A percentile compares a stretch with the other conserved stretches of the same genome.
Evolutionary conservation across 2,329 filamentous ascomycete genomes (phyloP).

Genomic region (Penicillium nordicum): DNA sequence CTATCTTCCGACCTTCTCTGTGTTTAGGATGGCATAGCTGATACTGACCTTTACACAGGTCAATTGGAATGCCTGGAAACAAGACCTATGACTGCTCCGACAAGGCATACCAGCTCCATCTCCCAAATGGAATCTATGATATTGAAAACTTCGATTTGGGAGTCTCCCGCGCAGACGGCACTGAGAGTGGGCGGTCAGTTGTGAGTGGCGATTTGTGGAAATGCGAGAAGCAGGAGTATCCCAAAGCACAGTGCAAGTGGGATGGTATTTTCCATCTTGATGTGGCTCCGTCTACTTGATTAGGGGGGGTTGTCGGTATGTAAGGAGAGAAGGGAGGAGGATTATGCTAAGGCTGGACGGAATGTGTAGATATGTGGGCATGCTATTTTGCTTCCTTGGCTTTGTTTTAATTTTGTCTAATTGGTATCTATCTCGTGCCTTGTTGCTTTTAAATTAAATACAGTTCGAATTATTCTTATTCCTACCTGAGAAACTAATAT

Average conservation of each 20-base stretch:
- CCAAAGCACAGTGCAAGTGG: constrained; percentile 10
- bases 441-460: not conserved
- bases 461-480: not conserved
- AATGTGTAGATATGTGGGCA: not conserved
- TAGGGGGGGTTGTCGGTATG: not conserved
- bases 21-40: not conserved
- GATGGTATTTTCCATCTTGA: constrained; percentile 17
- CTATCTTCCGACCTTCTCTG: not conserved
- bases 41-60: constrained; percentile 5
- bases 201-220: constrained; percentile 11
- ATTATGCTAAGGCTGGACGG: not conserved
- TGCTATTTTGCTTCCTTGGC: not conserved
- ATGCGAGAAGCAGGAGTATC: constrained; percentile 12
- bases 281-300: not conserved
- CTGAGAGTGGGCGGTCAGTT: constrained; percentile 1
- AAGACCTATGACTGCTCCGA: constrained; percentile 12
- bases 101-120: constrained; percentile 11
- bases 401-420: not conserved
- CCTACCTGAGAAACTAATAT: no score
- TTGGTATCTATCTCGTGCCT: not conserved
- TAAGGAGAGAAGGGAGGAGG: not conserved
- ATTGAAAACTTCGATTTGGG: constrained; percentile 15
- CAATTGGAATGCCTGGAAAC: constrained; percentile 5
- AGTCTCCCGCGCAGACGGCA: constrained; percentile 12
- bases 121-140: constrained; percentile 16